Conservation (phyloP, 2,329 filamentous ascomycete genomes). For the Colletotrichum truncatum region DNA sequence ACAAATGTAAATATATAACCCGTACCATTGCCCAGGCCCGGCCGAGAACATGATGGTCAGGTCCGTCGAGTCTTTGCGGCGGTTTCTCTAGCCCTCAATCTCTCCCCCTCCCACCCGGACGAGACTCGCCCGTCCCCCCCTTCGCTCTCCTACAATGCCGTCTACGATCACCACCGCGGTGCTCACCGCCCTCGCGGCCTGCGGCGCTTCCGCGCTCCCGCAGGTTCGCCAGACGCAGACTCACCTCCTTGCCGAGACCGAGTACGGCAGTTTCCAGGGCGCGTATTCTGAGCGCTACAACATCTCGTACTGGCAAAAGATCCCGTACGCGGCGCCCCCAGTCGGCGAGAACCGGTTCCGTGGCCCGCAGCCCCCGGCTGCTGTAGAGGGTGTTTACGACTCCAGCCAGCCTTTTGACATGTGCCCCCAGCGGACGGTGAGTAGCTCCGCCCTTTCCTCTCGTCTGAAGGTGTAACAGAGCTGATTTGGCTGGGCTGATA, state of each 20-base stretch:
- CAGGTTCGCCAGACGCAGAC: conserved; percentile 13
- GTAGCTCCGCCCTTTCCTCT: neutral
- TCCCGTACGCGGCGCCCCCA: conserved; percentile 69
- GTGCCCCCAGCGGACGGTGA: conserved; percentile 65
- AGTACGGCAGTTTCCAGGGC: conserved; percentile 63
- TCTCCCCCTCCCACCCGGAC: too few species aligned
- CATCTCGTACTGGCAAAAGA: conserved; percentile 67
- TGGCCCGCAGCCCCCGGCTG: conserved; percentile 64
- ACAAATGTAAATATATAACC: too few species aligned
- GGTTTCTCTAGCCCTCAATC: too few species aligned
- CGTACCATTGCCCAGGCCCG: too few species aligned
- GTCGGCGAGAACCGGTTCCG: conserved; percentile 67
- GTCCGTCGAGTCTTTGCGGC: too few species aligned
- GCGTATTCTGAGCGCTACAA: conserved; percentile 61
- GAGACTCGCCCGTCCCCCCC: too few species aligned
- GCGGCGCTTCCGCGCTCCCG: neutral
- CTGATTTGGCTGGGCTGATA: neutral
- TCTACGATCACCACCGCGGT: neutral
- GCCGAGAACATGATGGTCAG: too few species aligned
- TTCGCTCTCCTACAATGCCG: too few species aligned
- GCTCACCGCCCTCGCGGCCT: conserved; percentile 1
- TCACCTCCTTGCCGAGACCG: conserved; percentile 38
- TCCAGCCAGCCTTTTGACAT: conserved; percentile 64
- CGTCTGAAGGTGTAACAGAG: neutral
- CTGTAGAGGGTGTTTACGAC: conserved; percentile 60